A percentile compares a stretch with the other conserved stretches of the same genome.
Conservation (phyloP, 306 rosid genomes). For the Acacia crassicarpa region DNA sequence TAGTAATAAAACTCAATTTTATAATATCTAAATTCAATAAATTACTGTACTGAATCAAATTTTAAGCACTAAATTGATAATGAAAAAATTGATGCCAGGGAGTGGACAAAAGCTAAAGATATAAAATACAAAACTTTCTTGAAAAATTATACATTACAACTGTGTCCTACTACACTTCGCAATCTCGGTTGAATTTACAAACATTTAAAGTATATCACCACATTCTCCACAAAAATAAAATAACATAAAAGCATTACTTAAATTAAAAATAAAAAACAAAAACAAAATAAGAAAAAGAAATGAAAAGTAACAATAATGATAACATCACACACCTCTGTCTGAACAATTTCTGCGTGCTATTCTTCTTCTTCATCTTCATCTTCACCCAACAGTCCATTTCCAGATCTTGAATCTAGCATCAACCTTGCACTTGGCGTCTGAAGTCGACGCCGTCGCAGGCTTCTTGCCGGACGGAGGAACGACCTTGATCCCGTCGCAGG, state of each 20-base stretch:
- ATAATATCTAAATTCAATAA: too few species aligned
- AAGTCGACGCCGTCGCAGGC: slow-evolving; percentile 67
- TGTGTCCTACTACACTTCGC: not conserved
- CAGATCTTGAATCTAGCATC: slow-evolving; percentile 86
- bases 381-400: slow-evolving; percentile 78
- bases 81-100: not conserved
- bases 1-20: too few species aligned
- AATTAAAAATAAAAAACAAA: not conserved
- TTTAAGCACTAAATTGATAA: too few species aligned
- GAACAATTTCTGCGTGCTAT: not conserved
- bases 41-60: too few species aligned
- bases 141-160: not conserved
- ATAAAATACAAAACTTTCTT: not conserved
- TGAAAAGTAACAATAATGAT: not conserved
- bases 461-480: slow-evolving; percentile 63
- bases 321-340: not conserved
- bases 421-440: slow-evolving; percentile 64
- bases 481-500: slow-evolving; percentile 66
- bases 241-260: not conserved
- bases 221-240: not conserved
- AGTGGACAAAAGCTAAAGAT: slow-evolving; percentile 1
- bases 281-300: not conserved
- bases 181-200: slow-evolving; percentile 1
- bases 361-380: slow-evolving; percentile 5
- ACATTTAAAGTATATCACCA: not conserved